Base-by-base conservation (phyloP, 495 filamentous ascomycete species). In the Cetradonia linearis region DNA sequence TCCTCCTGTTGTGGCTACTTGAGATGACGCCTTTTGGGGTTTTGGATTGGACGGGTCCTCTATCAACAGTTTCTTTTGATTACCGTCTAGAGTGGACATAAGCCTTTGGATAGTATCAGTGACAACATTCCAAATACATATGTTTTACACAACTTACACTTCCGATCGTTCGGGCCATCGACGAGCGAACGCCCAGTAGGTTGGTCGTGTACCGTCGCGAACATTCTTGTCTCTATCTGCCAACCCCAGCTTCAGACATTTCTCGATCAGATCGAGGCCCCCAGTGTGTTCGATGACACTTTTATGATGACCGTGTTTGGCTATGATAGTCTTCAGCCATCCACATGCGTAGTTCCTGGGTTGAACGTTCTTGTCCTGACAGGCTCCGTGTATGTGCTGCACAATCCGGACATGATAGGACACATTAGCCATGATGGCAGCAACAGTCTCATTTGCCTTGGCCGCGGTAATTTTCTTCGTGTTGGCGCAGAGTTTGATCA, bases 401-500 rank as follows among this genome's bases (percentile, higher is more conserved):
- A 96, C 76, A 58, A 96, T 75, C 23, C 90, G 85, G 57, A 76
- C 69, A 56, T 81, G 88, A 70, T 88, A 96, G 0, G 89, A 85
- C 27, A 87, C 85, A 67, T 85, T 83, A 37, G 79, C 76, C 61
- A 98, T 80, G 59, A 97, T 82, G 18, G 77, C 78, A 62, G 89
- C 84, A 10, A 93, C 83, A 0, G 87, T 86, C 2, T 74, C 68
- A 70, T 94, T 89, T 37, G 86, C 90, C 61, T 86, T 83, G 62
- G 91, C 80, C 0, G 89, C 87, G 18, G 78, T 82, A 59, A 98
- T 93, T 70, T 96, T 95, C 72, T 97, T 97, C 16, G 89, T 90
- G 9, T 82, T 82, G 2, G 83, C 86, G 63, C 84, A 92, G 55
- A 95, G 80, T 68, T 95, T 96, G 72, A 96, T 82, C 62, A 96